phyloP scores from a whole-genome alignment of 257 asterid species.

The Haberlea rhodopensis region DNA sequence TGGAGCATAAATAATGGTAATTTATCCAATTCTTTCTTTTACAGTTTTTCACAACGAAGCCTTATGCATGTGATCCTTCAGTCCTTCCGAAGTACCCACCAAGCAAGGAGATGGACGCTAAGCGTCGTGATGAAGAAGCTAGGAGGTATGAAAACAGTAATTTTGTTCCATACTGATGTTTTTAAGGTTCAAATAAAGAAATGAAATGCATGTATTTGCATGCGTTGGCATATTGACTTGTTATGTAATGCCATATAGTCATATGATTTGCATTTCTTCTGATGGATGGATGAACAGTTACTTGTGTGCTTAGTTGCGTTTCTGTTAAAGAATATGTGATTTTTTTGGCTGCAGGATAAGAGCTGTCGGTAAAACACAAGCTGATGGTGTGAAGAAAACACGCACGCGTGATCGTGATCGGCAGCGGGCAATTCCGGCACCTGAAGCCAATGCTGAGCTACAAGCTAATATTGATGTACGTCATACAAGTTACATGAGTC shows the following conservation, averaged over 20 bases:
- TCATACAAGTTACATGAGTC: slow-evolving; percentile 5
- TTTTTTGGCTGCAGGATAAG: slow-evolving; percentile 49
- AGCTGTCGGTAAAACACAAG: slow-evolving; percentile 66
- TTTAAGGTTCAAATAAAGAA: not conserved
- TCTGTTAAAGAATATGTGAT: slow-evolving; percentile 17
- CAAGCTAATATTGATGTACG: slow-evolving; percentile 82
- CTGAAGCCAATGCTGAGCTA: slow-evolving; percentile 86
- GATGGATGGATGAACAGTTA: not conserved
- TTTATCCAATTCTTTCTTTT: slow-evolving; percentile 6
- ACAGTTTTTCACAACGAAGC: slow-evolving; percentile 81
- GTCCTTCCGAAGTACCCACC: slow-evolving; percentile 93
- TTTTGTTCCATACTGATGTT: not conserved
- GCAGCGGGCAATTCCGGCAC: slow-evolving; percentile 79
- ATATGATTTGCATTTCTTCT: not conserved
- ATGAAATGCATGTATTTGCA: slow-evolving; percentile 12
- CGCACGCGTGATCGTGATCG: slow-evolving; percentile 77
- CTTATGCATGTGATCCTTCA: slow-evolving; percentile 84
- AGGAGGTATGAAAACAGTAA: slow-evolving; percentile 51
- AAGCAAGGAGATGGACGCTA: slow-evolving; percentile 91
- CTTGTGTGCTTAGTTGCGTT: slow-evolving; percentile 1
- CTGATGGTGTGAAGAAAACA: slow-evolving; percentile 56
- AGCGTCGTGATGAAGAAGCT: slow-evolving; percentile 95
- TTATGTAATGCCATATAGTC: not conserved
- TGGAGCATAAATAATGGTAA: too few species aligned
- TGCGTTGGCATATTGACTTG: not conserved